These are phyloP conservation scores for Nannochloropsis salina DNA, from an alignment of 108 stramenopile species.

Conservation along the genomic window DNA sequence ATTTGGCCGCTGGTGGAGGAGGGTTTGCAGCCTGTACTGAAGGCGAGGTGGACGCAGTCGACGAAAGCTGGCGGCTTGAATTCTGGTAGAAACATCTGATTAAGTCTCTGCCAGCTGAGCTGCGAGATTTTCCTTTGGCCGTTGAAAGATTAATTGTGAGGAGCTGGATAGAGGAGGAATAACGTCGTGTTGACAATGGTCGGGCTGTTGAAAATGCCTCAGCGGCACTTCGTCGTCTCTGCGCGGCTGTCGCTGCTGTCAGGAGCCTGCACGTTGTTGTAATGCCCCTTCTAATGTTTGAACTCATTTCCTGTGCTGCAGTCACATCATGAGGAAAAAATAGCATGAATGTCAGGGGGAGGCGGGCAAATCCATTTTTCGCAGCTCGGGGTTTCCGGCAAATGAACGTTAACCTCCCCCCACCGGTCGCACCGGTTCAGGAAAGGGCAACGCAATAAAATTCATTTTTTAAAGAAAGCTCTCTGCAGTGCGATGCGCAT, in stretches of 20 bases:
- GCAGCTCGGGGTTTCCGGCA: too few relatives aligned
- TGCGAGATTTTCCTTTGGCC: too few relatives aligned
- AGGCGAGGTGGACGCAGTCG: neutral
- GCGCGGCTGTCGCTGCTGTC: neutral
- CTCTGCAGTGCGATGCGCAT: too few relatives aligned
- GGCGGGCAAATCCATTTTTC: too few relatives aligned
- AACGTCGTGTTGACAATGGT: neutral
- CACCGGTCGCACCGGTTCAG: too few relatives aligned
- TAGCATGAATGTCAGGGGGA: too few relatives aligned
- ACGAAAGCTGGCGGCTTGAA: neutral
- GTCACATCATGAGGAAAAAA: too few relatives aligned
- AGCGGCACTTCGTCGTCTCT: neutral
- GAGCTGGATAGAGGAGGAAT: neutral
- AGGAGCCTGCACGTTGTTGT: neutral
- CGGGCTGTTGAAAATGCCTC: neutral
- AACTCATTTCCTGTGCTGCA: neutral
- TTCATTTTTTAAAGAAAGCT: too few relatives aligned
- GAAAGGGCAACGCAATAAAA: too few relatives aligned
- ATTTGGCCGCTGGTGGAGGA: neutral
- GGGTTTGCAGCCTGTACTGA: neutral
- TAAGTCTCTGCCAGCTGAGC: too few relatives aligned
- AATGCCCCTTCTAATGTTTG: neutral
- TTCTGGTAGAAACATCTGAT: neutral
- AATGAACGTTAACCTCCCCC: too few relatives aligned
- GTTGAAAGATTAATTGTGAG: neutral